Evolutionary conservation across 495 filamentous ascomycete genomes (phyloP).

Genomic region (Penicillium salamii): DNA sequence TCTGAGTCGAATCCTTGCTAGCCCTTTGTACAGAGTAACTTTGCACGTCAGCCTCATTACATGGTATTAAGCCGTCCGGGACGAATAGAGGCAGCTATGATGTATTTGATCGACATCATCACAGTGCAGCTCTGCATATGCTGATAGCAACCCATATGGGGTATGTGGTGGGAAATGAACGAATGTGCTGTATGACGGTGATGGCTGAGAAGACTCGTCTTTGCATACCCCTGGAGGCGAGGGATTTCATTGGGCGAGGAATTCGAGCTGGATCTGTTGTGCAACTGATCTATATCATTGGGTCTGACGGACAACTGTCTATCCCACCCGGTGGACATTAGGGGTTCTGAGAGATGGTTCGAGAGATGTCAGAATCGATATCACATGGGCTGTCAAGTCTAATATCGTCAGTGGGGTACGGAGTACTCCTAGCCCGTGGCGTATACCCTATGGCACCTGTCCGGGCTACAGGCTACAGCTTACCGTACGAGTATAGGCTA

Average conservation of each 20-base stretch:
- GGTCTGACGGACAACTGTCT: conserved; percentile 12
- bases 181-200: conserved; percentile 3
- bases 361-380: not conserved
- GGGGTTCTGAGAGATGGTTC: not conserved
- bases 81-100: no score
- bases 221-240: not conserved
- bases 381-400: no score
- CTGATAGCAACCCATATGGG: not conserved
- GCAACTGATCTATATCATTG: conserved; percentile 13
- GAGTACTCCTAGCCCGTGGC: no score
- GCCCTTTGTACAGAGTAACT: no score
- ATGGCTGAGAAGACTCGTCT: not conserved
- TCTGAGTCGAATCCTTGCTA: not conserved
- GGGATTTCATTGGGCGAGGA: not conserved
- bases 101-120: not conserved
- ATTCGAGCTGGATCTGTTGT: conserved; percentile 4
- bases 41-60: conserved; percentile 4
- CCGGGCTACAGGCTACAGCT: no score
- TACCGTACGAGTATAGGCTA: no score
- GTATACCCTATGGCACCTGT: no score
- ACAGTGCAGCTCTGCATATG: not conserved
- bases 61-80: not conserved
- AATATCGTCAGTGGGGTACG: no score
- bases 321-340: not conserved
- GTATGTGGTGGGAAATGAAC: not conserved